Evolutionary conservation across 2,329 filamentous ascomycete genomes (phyloP), one percentile per base, ranked within the genome.

Genomic region (Sphaerulina musiva): DNA sequence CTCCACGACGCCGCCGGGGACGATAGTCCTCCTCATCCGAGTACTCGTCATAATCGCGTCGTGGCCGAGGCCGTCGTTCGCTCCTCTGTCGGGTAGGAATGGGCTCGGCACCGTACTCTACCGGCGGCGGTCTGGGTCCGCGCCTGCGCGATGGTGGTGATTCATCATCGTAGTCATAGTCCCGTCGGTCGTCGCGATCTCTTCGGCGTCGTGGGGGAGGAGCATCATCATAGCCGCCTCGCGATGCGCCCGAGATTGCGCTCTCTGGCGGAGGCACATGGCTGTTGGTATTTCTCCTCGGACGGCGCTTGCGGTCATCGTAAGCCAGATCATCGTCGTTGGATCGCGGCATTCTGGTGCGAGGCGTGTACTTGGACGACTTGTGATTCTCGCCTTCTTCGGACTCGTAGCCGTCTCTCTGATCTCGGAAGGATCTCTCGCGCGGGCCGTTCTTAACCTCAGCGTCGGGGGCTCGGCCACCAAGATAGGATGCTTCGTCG

Each of bases 401-500:
- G 44, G 62, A 66, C 53, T 69, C 67, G 58, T 71, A 71, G 12
- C 68, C 68, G 57, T 70, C 66, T 40, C 69, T 59, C 58, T 64
- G 64, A 32, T 69, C 64, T 26, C 69, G 54, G 57, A 71, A 70
- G 39, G 63, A 56, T 38, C 61, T 60, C 41, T 71, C 60, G 36
- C 56, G 56, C 17, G 57, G 58, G 32, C 64, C 49, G 53, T 62
- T 64, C 59, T 70, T 71, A 31, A 59, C 52, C 57, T 71, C 69
- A 43, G 69, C 58, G 52, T 71, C 69, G 7, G 64, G 65, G 9
- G 66, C 63, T 17, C 58, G 57, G 11, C 55, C 50, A 47, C 66
- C 66, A 32, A 69, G 62, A 48, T 63, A 66, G 4, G 66, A 68
- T 12, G 64, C 66, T 53, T 68, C 66, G 58, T 69, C 67, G 20